These are phyloP conservation scores for Oleoguttula mirabilis DNA, from an alignment of 495 filamentous ascomycete species.

Conservation along the genomic window DNA sequence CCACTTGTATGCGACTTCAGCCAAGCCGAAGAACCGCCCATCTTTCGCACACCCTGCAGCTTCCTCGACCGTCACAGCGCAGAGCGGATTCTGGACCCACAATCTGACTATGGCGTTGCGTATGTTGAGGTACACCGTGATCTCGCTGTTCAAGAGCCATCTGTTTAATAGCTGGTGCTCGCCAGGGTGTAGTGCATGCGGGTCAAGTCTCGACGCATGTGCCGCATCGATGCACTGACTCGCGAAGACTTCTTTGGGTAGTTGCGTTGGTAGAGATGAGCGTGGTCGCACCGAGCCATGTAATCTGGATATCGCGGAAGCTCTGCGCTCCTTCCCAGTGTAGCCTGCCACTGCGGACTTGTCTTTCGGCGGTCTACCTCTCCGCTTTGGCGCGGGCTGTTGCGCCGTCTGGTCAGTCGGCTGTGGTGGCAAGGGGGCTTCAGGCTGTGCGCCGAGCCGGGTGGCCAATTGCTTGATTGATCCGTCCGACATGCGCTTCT, in stretches of 20 bases:
- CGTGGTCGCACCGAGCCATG: slow-evolving; percentile 13
- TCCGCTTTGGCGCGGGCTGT: slow-evolving; percentile 3
- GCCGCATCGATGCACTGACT: slow-evolving; percentile 80
- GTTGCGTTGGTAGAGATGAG: slow-evolving; percentile 14
- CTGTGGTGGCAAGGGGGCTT: background rate
- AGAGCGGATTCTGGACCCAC: slow-evolving; percentile 82
- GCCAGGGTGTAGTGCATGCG: slow-evolving; percentile 73
- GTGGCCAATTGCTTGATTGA: slow-evolving; percentile 9
- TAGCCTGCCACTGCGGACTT: slow-evolving; percentile 1
- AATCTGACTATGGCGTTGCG: slow-evolving; percentile 86
- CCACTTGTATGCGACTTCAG: slow-evolving; percentile 84
- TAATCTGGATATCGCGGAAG: slow-evolving; percentile 10
- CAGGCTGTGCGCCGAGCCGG: background rate
- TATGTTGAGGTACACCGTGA: slow-evolving; percentile 94
- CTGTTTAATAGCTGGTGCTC: slow-evolving; percentile 71
- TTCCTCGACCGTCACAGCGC: slow-evolving; percentile 75
- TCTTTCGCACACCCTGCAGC: slow-evolving; percentile 88
- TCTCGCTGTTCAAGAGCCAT: slow-evolving; percentile 75
- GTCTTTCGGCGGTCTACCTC: slow-evolving; percentile 20
- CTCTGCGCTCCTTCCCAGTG: slow-evolving; percentile 4
- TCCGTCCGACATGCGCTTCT: slow-evolving; percentile 18
- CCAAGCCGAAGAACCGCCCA: slow-evolving; percentile 78
- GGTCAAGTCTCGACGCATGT: slow-evolving; percentile 77
- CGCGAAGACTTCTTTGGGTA: slow-evolving; percentile 43
- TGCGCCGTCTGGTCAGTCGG: background rate